Conservation (phyloP, 805 yeast genomes). For the Pichia cabralensis region DNA sequence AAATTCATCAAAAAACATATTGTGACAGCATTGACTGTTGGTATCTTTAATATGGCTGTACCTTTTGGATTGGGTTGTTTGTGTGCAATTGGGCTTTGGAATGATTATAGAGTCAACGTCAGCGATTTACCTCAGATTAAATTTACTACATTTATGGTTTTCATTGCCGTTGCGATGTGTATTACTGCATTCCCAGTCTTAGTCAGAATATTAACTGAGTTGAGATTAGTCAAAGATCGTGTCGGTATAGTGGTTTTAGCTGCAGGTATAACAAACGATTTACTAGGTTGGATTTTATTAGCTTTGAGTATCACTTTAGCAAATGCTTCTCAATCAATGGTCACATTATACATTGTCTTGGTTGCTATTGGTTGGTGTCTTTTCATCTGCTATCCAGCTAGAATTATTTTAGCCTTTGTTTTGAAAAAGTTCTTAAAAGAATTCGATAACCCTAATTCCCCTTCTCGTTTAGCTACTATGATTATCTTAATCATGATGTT, state of each 20-base stretch:
- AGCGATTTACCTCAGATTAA: constrained; percentile 30
- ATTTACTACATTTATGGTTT: constrained; percentile 69
- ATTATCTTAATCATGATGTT: constrained; percentile 47
- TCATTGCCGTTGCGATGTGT: constrained; percentile 74
- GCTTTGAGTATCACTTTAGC: constrained; percentile 73
- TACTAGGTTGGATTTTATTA: constrained; percentile 71
- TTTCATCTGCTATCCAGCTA: constrained; percentile 47
- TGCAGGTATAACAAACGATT: constrained; percentile 75
- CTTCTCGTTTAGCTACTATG: constrained; percentile 53
- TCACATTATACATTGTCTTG: constrained; percentile 58
- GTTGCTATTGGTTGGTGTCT: constrained; percentile 63
- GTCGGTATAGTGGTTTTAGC: constrained; percentile 69
- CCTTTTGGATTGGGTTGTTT: constrained; percentile 78
- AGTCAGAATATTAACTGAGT: constrained; percentile 68
- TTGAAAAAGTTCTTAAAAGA: constrained; percentile 33
- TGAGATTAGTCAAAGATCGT: constrained; percentile 58
- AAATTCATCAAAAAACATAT: constrained; percentile 51
- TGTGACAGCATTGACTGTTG: constrained; percentile 56
- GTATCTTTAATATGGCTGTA: constrained; percentile 60
- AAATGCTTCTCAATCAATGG: constrained; percentile 58
- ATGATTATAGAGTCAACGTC: constrained; percentile 35
- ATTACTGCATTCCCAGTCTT: constrained; percentile 82
- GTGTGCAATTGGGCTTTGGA: constrained; percentile 56
- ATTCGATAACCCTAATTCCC: constrained; percentile 43
- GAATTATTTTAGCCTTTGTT: constrained; percentile 35